Evolutionary conservation across 2,329 filamentous ascomycete genomes (phyloP), one percentile per base, ranked within the genome.

Genomic region (Bisporella sp.): DNA sequence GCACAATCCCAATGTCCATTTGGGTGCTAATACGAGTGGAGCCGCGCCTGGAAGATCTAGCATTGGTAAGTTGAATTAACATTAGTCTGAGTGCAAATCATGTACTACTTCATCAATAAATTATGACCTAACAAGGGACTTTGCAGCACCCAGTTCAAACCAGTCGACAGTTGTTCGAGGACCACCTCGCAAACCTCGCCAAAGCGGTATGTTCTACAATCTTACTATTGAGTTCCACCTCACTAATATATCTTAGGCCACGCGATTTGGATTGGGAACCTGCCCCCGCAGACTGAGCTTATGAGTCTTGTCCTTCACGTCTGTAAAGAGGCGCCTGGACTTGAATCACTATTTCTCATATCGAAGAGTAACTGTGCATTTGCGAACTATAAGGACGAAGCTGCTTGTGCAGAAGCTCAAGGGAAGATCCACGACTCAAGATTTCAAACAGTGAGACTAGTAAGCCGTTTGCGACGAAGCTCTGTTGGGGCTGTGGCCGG

Each of bases 291-390:
- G 45, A 87, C 90, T 1, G 84, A 84, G 40, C 76, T 97, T 9
- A 83, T 89, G 68, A 86, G 80, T 52, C 72, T 97, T n/a, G 95
- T 96, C 47, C 82, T 93, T 53, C 88, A 96, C 65, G 93, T 96
- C 51, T 95, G 81, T 55, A 85, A 91, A 57, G 84, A 89, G 0
- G 78, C 76, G 0, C 79, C 75, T 41, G 79, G 90, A 1, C 81
- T 97, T 28, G 87, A 96, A 65, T 96, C 90, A 44, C 73, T 97
- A 0, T 96, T 97, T 59, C 72, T 97, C 35, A 97, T 97, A 40
- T 92, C 91, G 0, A 96, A 96, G 67, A 96, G 91, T 66, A 96
- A 96, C 64, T 97, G 92, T 63, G 92, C 91, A 0, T 97, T 97
- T 71, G 89, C 95, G 57, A 97, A 97, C 64, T 97, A 95, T 66